Conservation (phyloP, 768 basidiomycete species). For the Tephrocybe sp. region DNA sequence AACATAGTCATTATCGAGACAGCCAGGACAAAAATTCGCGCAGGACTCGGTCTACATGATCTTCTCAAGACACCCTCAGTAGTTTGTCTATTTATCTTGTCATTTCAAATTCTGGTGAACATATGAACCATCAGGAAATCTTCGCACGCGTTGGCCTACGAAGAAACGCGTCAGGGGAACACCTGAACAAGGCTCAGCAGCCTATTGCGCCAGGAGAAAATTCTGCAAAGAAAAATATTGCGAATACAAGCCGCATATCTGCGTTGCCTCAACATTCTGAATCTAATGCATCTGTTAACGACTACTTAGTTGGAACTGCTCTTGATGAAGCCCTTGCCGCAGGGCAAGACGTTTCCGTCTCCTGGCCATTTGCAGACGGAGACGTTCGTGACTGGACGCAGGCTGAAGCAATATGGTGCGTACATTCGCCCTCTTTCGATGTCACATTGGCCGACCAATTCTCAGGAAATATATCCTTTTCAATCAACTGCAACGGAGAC, state of each 20-base stretch:
- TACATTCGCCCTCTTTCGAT: conserved; percentile 6
- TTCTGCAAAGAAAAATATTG: conserved; percentile 21
- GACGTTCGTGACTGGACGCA: conserved; percentile 77
- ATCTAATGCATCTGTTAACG: conserved; percentile 55
- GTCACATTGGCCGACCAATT: neutral
- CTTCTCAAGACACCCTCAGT: conserved; percentile 73
- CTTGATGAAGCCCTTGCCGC: conserved; percentile 77
- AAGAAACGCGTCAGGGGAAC: conserved; percentile 37
- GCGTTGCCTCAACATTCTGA: conserved; percentile 41
- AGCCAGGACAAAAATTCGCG: conserved; percentile 64
- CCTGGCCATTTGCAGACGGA: conserved; percentile 80
- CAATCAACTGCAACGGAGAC: conserved; percentile 66
- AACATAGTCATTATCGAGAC: conserved; percentile 82
- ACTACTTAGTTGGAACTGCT: conserved; percentile 79
- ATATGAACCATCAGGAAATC: conserved; percentile 53
- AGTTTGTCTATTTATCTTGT: conserved; percentile 43
- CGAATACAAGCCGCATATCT: conserved; percentile 48
- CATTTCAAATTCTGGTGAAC: conserved; percentile 1
- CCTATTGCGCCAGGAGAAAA: conserved; percentile 16
- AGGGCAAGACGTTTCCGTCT: conserved; percentile 70
- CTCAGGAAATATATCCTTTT: conserved; percentile 85
- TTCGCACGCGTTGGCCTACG: conserved; percentile 78
- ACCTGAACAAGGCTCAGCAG: conserved; percentile 24
- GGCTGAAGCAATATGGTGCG: conserved; percentile 87
- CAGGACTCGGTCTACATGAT: conserved; percentile 78